Evolutionary conservation across 2,329 filamentous ascomycete species (phyloP).

Genomic region (Talaromyces sp.): DNA sequence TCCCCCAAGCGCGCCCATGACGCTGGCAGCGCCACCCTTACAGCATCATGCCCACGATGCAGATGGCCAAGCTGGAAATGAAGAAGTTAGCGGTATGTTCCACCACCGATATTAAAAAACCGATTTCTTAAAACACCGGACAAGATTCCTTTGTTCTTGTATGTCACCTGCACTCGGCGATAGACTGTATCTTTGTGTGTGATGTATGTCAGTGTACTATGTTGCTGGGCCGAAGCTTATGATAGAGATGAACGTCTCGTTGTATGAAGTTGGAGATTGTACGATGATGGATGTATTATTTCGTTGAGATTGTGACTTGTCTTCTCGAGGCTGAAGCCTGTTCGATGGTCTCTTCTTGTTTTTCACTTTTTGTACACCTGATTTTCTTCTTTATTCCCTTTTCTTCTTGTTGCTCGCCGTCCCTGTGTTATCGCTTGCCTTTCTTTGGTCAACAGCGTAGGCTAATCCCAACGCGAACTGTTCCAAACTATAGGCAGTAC

Average conservation of each 20-base stretch:
- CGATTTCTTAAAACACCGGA: slow-evolving; percentile 31
- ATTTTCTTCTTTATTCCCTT: neutral
- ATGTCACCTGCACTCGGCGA: slow-evolving; percentile 10
- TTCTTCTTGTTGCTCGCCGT: slow-evolving; percentile 17
- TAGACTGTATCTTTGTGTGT: slow-evolving; percentile 11
- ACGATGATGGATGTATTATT: slow-evolving; percentile 10
- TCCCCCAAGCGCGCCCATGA: slow-evolving; percentile 50
- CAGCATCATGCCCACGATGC: slow-evolving; percentile 72
- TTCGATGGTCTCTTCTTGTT: slow-evolving; percentile 10
- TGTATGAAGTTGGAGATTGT: slow-evolving; percentile 4
- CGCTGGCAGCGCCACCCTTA: slow-evolving; percentile 60
- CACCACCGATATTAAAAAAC: slow-evolving; percentile 62
- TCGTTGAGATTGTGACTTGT: neutral
- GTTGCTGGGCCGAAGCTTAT: neutral
- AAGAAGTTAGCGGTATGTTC: slow-evolving; percentile 96
- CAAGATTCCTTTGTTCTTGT: slow-evolving; percentile 7
- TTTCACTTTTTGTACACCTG: slow-evolving; percentile 17
- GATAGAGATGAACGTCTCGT: neutral
- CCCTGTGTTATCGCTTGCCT: slow-evolving; percentile 13
- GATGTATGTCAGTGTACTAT: neutral
- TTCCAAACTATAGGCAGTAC: slow-evolving; percentile 31
- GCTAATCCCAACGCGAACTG: slow-evolving; percentile 33
- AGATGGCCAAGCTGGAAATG: slow-evolving; percentile 55
- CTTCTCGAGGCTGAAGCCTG: slow-evolving; percentile 21
- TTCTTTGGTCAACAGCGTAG: slow-evolving; percentile 33